Conservation (phyloP, 164 flowering plant species). For the Hamamelis virginiana region DNA sequence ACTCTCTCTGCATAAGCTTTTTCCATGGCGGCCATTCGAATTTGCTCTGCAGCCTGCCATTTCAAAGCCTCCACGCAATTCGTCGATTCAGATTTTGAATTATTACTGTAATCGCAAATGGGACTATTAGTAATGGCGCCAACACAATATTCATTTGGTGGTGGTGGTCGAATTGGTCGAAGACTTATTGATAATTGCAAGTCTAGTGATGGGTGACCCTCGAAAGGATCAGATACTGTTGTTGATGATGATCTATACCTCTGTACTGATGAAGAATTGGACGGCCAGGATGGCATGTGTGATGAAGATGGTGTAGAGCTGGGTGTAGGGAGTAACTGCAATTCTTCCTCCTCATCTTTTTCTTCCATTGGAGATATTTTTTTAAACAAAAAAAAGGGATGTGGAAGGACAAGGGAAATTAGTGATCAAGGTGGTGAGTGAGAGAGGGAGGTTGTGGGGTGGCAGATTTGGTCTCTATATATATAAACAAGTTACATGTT, state of each 20-base stretch:
- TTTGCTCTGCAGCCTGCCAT: conserved; percentile 87
- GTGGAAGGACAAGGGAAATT: conserved; percentile 2
- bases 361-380: conserved; percentile 61
- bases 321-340: conserved; percentile 60
- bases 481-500: conserved; percentile 13
- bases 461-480: conserved; percentile 31
- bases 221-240: conserved; percentile 4
- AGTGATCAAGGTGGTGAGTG: conserved; percentile 7
- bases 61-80: conserved; percentile 56
- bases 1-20: conserved; percentile 93
- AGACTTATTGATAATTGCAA: conserved; percentile 74
- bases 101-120: conserved; percentile 11
- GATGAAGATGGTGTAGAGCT: conserved; percentile 23
- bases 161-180: conserved; percentile 30
- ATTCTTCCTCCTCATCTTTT: conserved; percentile 44
- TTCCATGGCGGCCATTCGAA: conserved; percentile 76
- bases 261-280: conserved; percentile 17
- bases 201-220: conserved; percentile 47
- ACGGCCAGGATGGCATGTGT: conserved; percentile 13
- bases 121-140: conserved; percentile 1
- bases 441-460: conserved; percentile 15
- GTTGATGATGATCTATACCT: conserved; percentile 12
- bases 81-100: conserved; percentile 7
- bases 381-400: too few relatives aligned
- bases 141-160: conserved; percentile 18